phyloP scores from a whole-genome alignment of 1,284 basidiomycete genomes.

The Mycosarcoma mackinlayi region DNA sequence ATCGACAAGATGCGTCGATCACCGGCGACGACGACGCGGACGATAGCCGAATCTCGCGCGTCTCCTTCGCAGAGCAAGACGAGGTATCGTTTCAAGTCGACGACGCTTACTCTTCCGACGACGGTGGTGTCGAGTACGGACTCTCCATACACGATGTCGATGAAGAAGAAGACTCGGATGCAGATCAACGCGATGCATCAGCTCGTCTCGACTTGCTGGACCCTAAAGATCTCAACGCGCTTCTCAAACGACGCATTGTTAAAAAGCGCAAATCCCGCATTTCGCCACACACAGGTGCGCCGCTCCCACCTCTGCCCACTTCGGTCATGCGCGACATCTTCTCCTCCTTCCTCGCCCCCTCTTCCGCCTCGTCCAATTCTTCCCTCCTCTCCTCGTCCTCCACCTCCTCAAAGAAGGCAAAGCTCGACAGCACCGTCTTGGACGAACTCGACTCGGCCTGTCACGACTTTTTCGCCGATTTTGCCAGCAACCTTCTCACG shows the following conservation, averaged over 20 bases:
- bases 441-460: conserved; percentile 38
- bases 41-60: conserved; percentile 26
- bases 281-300: conserved; percentile 27
- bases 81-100: conserved; percentile 35
- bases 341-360: conserved; percentile 34
- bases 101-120: conserved; percentile 37
- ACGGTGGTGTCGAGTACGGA: conserved; percentile 28
- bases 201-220: conserved; percentile 32
- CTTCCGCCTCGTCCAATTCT: conserved; percentile 2
- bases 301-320: conserved; percentile 33
- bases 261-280: conserved; percentile 43
- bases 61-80: conserved; percentile 30
- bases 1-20: conserved; percentile 7
- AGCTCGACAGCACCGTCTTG: conserved; percentile 31
- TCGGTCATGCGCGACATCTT: conserved; percentile 46
- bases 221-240: conserved; percentile 37
- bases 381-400: conserved; percentile 13
- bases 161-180: conserved; percentile 26
- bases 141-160: conserved; percentile 19
- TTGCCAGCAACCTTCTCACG: conserved; percentile 18
- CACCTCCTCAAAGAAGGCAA: conserved; percentile 13
- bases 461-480: conserved; percentile 45
- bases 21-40: conserved; percentile 9
- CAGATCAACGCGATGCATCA: conserved; percentile 16
- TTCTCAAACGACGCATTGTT: conserved; percentile 47